Evolutionary conservation across 2,329 filamentous ascomycete species (phyloP).

Genomic region (Lecanicillium sp.): DNA sequence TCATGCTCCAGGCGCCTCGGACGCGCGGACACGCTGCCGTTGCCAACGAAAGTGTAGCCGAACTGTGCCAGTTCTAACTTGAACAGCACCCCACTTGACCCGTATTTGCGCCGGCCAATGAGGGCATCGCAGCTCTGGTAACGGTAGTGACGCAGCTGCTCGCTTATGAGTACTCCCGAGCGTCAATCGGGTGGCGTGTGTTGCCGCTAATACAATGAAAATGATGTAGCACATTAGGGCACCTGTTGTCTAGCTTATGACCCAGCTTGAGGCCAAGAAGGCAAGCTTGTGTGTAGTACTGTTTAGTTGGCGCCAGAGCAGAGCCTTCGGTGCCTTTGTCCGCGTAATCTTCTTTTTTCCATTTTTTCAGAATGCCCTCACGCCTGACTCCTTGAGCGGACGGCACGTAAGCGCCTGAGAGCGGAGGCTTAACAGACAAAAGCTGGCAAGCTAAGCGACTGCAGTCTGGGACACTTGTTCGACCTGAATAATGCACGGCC

Average conservation of each 20-base stretch:
- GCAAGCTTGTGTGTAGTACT: conserved; percentile 21
- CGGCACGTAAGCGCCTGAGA: conserved; percentile 16
- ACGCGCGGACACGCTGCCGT: conserved; percentile 15
- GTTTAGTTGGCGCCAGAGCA: conserved; percentile 12
- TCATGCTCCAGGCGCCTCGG: conserved; percentile 16
- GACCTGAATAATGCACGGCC: too few species aligned
- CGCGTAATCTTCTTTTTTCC: conserved; percentile 16
- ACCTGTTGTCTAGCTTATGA: conserved; percentile 17
- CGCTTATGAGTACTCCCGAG: conserved; percentile 9
- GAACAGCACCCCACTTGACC: conserved; percentile 17
- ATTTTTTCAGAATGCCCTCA: conserved; percentile 15
- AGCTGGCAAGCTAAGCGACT: conserved; percentile 19
- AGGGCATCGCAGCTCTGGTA: conserved; percentile 15
- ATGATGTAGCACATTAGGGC: conserved; percentile 20
- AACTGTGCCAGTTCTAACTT: conserved; percentile 18
- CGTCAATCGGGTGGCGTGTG: conserved; percentile 16
- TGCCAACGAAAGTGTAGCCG: conserved; percentile 20
- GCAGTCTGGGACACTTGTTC: conserved; percentile 15
- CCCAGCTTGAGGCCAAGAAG: conserved; percentile 20
- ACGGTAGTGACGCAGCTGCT: conserved; percentile 12
- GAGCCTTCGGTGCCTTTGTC: background rate
- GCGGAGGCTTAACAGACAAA: conserved; percentile 18
- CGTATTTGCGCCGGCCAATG: conserved; percentile 11
- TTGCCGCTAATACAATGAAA: conserved; percentile 14
- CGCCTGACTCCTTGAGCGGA: conserved; percentile 15